phyloP scores from a whole-genome alignment of 2,329 filamentous ascomycete genomes.

The Fusarium bactridioides region DNA sequence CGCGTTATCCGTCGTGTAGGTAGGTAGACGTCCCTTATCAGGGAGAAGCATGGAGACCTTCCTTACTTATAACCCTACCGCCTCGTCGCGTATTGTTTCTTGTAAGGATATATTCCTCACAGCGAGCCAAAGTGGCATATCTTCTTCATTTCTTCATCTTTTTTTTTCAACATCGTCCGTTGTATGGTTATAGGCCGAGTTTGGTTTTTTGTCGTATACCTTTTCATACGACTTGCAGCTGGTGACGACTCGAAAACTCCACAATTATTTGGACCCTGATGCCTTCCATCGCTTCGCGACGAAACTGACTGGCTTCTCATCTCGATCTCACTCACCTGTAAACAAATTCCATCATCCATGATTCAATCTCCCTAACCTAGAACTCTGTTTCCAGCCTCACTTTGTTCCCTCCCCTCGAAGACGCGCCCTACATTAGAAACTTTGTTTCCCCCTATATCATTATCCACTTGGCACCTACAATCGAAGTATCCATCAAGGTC shows the following conservation, averaged over 20 bases:
- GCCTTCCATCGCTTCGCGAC: slow-evolving; percentile 2
- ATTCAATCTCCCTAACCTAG: not conserved
- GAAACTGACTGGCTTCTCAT: not conserved
- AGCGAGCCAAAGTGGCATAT: not conserved
- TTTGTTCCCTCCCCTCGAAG: not conserved
- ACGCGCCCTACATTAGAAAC: not conserved
- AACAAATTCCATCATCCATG: not conserved
- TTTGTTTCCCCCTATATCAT: not conserved
- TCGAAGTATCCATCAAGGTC: slow-evolving; percentile 12
- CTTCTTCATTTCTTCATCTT: not conserved
- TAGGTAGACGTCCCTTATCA: not conserved
- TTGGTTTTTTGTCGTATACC: not conserved
- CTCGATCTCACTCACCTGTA: not conserved
- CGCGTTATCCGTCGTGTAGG: not conserved
- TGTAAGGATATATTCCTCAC: not conserved
- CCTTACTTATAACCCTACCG: not conserved
- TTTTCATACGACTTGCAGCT: not conserved
- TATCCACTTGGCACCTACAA: not conserved
- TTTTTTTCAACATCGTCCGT: no score
- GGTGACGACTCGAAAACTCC: not conserved
- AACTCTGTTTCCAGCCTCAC: not conserved
- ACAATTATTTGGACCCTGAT: slow-evolving; percentile 17
- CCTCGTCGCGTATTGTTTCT: not conserved
- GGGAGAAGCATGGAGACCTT: not conserved
- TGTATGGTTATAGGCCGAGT: not conserved